Percentiles rank a stretch among this genome's conserved stretches.
phyloP scores from a whole-genome alignment of 192 early-diverging fungal species.

The Spinellus fusiger region DNA sequence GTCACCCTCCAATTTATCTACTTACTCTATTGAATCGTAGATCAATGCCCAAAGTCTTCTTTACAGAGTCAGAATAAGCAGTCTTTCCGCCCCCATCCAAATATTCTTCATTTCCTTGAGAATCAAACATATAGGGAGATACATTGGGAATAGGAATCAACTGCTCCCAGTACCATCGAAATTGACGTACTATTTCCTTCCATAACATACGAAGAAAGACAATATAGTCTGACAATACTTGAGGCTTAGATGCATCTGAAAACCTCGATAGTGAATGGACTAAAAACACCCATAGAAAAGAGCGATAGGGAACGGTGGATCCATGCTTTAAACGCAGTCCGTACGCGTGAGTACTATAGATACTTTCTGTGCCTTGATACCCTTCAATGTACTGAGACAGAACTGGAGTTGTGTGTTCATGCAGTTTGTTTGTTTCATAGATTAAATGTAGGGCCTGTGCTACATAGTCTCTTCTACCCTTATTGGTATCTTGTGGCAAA shows the following conservation, averaged over 20 bases:
- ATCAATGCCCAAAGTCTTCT: conserved; percentile 46
- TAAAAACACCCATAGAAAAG: conserved; percentile 49
- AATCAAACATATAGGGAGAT: neutral
- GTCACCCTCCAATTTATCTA: no score
- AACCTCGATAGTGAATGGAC: conserved; percentile 38
- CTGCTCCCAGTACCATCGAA: conserved; percentile 62
- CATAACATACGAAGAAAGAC: conserved; percentile 65
- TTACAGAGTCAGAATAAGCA: conserved; percentile 1
- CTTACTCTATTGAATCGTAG: conserved; percentile 54
- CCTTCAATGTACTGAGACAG: neutral
- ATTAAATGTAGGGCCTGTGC: conserved; percentile 38
- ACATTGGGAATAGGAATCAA: conserved; percentile 46
- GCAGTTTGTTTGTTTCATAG: conserved; percentile 18
- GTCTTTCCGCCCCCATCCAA: conserved; percentile 7
- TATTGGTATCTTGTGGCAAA: neutral
- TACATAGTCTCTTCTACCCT: conserved; percentile 34
- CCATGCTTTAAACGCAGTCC: conserved; percentile 39
- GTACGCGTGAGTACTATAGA: conserved; percentile 33
- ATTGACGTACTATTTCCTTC: conserved; percentile 54
- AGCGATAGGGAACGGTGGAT: conserved; percentile 39
- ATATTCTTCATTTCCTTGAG: neutral
- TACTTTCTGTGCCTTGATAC: neutral
- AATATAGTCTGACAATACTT: conserved; percentile 22
- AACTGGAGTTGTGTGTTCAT: neutral
- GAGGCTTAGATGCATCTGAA: conserved; percentile 33